These are phyloP conservation scores for Yamadazyma pseudoaaseri DNA, from an alignment of 1,139 yeast genomes.

Conservation along the genomic window DNA sequence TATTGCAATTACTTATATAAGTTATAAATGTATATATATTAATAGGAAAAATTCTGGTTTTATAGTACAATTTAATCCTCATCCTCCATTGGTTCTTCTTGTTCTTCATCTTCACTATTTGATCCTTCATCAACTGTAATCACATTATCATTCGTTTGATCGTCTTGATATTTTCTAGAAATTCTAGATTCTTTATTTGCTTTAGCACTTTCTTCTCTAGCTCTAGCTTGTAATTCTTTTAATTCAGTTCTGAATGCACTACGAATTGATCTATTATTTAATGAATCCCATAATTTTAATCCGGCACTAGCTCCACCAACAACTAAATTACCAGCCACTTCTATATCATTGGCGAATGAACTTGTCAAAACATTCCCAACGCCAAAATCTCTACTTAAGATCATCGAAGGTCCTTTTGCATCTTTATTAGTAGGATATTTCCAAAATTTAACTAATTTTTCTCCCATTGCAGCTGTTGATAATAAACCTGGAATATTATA, in stretches of 20 bases:
- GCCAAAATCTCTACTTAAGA: conserved; percentile 87
- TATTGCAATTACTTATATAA: no score
- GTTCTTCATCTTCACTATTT: conserved; percentile 56
- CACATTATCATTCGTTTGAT: conserved; percentile 48
- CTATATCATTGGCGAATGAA: conserved; percentile 83
- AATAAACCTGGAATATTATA: conserved; percentile 68
- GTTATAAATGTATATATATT: conserved; percentile 11
- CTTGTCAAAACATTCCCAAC: conserved; percentile 89
- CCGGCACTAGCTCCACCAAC: conserved; percentile 88
- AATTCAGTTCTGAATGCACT: conserved; percentile 62
- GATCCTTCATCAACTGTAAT: conserved; percentile 62
- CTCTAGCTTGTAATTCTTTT: conserved; percentile 49
- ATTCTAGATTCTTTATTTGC: conserved; percentile 67
- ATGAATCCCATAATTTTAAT: conserved; percentile 89
- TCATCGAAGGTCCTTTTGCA: conserved; percentile 75
- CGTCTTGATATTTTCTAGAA: conserved; percentile 62
- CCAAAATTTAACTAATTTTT: conserved; percentile 86
- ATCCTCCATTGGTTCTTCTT: conserved; percentile 9
- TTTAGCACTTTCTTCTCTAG: conserved; percentile 55
- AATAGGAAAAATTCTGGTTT: conserved; percentile 9
- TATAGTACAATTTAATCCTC: conserved; percentile 8
- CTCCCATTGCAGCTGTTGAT: conserved; percentile 90
- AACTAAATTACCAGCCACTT: conserved; percentile 78
- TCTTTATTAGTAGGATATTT: conserved; percentile 46
- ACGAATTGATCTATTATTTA: conserved; percentile 79